phyloP scores from a whole-genome alignment of 768 basidiomycete genomes.

The Leccinum truebloodii region DNA sequence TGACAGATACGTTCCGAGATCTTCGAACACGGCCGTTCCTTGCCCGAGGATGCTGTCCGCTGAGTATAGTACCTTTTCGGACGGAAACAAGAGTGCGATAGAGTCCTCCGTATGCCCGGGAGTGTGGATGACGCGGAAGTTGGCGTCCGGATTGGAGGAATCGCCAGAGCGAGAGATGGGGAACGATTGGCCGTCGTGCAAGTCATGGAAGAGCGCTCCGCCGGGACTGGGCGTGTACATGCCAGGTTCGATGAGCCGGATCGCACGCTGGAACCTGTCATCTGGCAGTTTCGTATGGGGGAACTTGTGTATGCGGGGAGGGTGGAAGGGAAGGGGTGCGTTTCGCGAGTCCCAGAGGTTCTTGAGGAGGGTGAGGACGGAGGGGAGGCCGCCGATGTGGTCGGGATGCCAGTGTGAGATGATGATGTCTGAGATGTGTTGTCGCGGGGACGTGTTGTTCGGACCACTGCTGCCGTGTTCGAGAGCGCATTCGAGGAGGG shows the following conservation, averaged over 20 bases:
- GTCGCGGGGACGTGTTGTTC: conserved; percentile 1
- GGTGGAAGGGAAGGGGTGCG: conserved; percentile 47
- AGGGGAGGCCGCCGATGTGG: conserved; percentile 75
- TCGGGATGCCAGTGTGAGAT: conserved; percentile 91
- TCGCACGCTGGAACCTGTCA: conserved; percentile 36
- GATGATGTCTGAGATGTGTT: conserved; percentile 82
- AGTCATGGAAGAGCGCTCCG: conserved; percentile 55
- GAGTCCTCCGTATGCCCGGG: conserved; percentile 94
- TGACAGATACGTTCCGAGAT: conserved; percentile 68
- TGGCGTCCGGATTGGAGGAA: conserved; percentile 3
- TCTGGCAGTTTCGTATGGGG: conserved; percentile 40
- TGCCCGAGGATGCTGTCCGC: conserved; percentile 91
- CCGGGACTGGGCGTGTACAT: conserved; percentile 46
- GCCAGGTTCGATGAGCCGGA: conserved; percentile 40
- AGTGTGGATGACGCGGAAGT: conserved; percentile 73
- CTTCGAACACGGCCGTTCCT: conserved; percentile 87
- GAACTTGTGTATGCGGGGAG: conserved; percentile 78
- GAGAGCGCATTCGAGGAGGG: conserved; percentile 65
- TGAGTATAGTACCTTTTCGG: conserved; percentile 80
- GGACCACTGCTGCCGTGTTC: conserved; percentile 35
- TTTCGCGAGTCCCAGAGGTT: conserved; percentile 60
- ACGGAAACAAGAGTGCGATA: conserved; percentile 66
- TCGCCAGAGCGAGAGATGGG: conserved; percentile 25
- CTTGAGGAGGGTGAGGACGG: conserved; percentile 66
- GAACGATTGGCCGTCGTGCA: conserved; percentile 57